Percentiles rank a stretch among this genome's conserved stretches.
These are phyloP conservation scores for Fusarium heterosporum DNA, from an alignment of 2,329 filamentous ascomycete species.

Conservation along the genomic window DNA sequence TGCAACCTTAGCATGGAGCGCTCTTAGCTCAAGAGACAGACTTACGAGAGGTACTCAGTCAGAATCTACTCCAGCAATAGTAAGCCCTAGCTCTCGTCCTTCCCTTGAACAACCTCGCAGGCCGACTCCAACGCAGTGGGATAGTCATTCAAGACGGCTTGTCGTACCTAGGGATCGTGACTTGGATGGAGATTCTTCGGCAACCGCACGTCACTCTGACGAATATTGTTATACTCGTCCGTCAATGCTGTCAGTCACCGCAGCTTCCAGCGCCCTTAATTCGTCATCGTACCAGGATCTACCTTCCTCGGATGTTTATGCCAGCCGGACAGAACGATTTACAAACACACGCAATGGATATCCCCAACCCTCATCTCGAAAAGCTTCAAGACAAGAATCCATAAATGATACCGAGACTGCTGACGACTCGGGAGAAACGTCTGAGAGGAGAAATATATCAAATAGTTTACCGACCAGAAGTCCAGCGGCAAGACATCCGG, in stretches of 20 bases:
- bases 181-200: conserved; percentile 47
- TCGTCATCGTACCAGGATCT: conserved; percentile 48
- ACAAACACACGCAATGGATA: conserved; percentile 15
- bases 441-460: conserved; percentile 37
- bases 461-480: conserved; percentile 31
- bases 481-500: conserved; percentile 30
- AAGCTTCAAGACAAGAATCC: conserved; percentile 33
- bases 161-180: conserved; percentile 56
- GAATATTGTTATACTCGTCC: conserved; percentile 55
- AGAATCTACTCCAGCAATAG: conserved; percentile 38
- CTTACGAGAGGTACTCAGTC: conserved; percentile 44
- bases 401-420: conserved; percentile 27
- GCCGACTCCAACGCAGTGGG: conserved; percentile 60
- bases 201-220: conserved; percentile 53
- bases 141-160: conserved; percentile 66
- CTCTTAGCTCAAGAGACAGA: conserved; percentile 57
- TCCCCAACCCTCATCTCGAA: conserved; percentile 31
- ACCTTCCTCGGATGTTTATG: conserved; percentile 29
- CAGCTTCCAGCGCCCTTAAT: conserved; percentile 66
- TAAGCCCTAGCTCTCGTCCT: conserved; percentile 40
- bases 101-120: conserved; percentile 51
- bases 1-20: conserved; percentile 71
- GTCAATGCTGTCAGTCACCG: conserved; percentile 65
- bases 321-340: conserved; percentile 34
- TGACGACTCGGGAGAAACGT: conserved; percentile 40